Base-by-base conservation (phyloP, 768 basidiomycete species). In the Russula brevipes region DNA sequence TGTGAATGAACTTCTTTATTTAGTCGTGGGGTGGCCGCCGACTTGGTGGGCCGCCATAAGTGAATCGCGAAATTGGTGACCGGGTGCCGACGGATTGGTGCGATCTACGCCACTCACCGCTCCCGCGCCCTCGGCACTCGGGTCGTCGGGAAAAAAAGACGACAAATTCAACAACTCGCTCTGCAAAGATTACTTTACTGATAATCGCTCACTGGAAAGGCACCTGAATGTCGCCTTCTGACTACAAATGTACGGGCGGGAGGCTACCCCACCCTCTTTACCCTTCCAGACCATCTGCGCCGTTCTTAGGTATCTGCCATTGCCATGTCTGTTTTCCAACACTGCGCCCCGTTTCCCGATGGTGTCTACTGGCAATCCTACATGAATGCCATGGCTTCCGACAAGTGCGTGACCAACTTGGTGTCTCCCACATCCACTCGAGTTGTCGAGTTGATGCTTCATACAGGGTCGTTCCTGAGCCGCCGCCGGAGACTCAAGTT, bases 171-270 rank as follows among this genome's bases (percentile, higher is more conserved):
- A 24, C 24, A 24, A 24, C 42, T 42, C 50, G 46, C 45, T 35
- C 35, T 36, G 33, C 51, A 17, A 52, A 45, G 55, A 46, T 57
- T 24, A 57, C 33, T n/a, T 30, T 55, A 35, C 44, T 42, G 39
- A 51, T 59, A 51, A 42, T 59, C 41, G 49, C 50, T 42, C 30
- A 31, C 49, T 35, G 11, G 16, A 59, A 59, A 52, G 39, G 58
- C 41, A 52, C 58, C 30, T 46, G 17, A 35, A 55, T 49, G 52
- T 54, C 17, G 33, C 45, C 36, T 16, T 44, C 41, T 33, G 60
- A 61, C 45, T 61, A 61, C 60, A 61, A 61, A 61, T 53, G 46
- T 16, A 10, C 8, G 12, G 41, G 53, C 17, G 33, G 19, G 44
- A 36, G 36, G 45, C 30, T 31, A 45, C 30, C 60, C 36, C 10